phyloP scores from a whole-genome alignment of 257 asterid species.

The Solanum chmielewskii region DNA sequence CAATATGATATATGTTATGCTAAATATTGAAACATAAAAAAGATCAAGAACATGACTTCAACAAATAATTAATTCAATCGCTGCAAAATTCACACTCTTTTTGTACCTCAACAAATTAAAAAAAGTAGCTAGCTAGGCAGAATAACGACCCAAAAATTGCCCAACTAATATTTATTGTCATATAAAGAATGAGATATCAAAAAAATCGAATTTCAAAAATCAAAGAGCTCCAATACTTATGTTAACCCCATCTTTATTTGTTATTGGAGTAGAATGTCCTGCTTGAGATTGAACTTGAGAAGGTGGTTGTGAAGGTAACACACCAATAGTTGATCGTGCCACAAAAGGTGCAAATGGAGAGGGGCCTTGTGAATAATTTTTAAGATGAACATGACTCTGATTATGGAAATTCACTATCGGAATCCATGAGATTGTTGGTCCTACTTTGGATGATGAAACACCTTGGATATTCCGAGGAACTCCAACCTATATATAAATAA shows the following conservation, averaged over 20 bases:
- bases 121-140: too few relatives aligned
- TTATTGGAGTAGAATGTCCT: not conserved
- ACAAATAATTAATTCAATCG: too few relatives aligned
- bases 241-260: not conserved
- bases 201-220: too few relatives aligned
- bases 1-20: too few relatives aligned
- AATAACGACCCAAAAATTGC: too few relatives aligned
- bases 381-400: not conserved
- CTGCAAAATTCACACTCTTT: too few relatives aligned
- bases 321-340: not conserved
- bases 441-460: not conserved
- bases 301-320: not conserved
- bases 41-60: too few relatives aligned
- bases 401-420: not conserved
- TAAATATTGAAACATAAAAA: too few relatives aligned
- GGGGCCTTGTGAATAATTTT: not conserved
- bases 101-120: too few relatives aligned
- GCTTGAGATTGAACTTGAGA: not conserved
- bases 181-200: too few relatives aligned
- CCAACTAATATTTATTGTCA: too few relatives aligned
- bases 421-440: not conserved
- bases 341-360: not conserved
- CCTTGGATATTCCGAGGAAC: not conserved
- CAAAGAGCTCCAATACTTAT: not conserved
- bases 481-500: not conserved